Base-by-base conservation (phyloP, 441 rosid genomes). In the Pelargonium cotyledonis region DNA sequence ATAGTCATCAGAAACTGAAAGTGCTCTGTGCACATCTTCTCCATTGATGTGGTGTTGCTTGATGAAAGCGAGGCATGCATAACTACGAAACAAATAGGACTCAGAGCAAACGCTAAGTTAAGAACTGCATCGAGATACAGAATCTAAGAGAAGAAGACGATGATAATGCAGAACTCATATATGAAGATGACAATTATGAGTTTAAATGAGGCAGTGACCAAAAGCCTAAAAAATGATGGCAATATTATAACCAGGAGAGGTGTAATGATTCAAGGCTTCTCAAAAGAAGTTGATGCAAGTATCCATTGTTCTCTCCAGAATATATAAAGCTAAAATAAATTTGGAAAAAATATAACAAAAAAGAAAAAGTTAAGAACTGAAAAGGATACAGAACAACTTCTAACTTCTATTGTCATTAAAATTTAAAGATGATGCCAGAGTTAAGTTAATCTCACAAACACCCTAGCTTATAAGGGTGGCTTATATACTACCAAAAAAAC, bases 21-120 rank as follows among this genome's bases (percentile, higher is more conserved):
- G 53, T 46, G 53, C 53, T 46, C 3, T 47, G 63, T 67, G 40
- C 16, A 40, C 8, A n/a, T 79, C 82, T 88, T 95, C 95, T 92
- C 96, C 10, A 92, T 77, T n/a, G 96, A 84, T 71, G 96, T 90
- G 31, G 94, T 90, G 86, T 92, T 90, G 78, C 86, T 80, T 47
- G 88, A 82, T 23, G 89, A 80, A 80, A 92, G 95, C 63, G 94
- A 89, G 10, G 85, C 75, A 41, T 89, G 98, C 98, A 90, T 86
- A 76, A 83, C 83, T 64, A 90, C 62, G 86, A 92, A 90, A 80
- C 92, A 87, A 14, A 92, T 92, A 77, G 90, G 96, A 72, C 94
- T 89, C 84, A 88, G 81, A 62, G 88, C 81, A 80, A 90, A 92
- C 16, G 98, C 94, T 74, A 89, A 66, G 83, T 92, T 92, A 29